Evolutionary conservation across 441 rosid species (phyloP).

Genomic region (Arabidopsis hybrid): DNA sequence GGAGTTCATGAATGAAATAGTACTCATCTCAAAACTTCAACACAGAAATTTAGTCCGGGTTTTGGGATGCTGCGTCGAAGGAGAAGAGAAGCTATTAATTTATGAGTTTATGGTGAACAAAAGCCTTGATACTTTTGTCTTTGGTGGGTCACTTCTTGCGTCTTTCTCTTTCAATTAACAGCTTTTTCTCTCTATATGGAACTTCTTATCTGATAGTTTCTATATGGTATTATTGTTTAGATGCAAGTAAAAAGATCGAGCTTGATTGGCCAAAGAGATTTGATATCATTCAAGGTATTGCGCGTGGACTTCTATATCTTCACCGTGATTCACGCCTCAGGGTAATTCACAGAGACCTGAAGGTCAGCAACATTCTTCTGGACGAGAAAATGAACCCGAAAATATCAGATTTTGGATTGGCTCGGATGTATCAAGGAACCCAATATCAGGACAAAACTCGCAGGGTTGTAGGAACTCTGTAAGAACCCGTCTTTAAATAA

Average conservation of each 20-base stretch:
- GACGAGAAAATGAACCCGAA: slow-evolving; percentile 43
- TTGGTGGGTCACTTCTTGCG: slow-evolving; percentile 11
- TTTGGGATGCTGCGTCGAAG: slow-evolving; percentile 56
- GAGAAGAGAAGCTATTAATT: slow-evolving; percentile 52
- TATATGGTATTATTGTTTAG: not conserved
- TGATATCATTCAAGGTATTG: slow-evolving; percentile 44
- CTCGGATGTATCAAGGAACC: slow-evolving; percentile 49
- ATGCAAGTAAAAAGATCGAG: slow-evolving; percentile 7
- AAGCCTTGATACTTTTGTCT: slow-evolving; percentile 53
- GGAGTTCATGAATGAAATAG: slow-evolving; percentile 52
- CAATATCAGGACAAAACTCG: slow-evolving; percentile 40
- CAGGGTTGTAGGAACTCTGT: slow-evolving; percentile 46
- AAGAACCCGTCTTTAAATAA: not conserved
- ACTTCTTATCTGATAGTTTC: not conserved
- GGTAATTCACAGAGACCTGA: slow-evolving; percentile 45
- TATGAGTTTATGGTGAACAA: slow-evolving; percentile 54
- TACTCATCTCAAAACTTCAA: slow-evolving; percentile 56
- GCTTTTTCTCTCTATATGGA: not conserved
- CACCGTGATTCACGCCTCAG: slow-evolving; percentile 40
- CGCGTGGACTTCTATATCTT: slow-evolving; percentile 46
- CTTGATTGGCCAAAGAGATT: slow-evolving; percentile 31
- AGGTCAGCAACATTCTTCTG: slow-evolving; percentile 46
- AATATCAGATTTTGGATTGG: slow-evolving; percentile 51
- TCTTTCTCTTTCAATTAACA: not conserved
- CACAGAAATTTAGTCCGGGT: slow-evolving; percentile 59